Conservation (phyloP, 208 protist genomes). For the Tritrichomonas foetus region DNA sequence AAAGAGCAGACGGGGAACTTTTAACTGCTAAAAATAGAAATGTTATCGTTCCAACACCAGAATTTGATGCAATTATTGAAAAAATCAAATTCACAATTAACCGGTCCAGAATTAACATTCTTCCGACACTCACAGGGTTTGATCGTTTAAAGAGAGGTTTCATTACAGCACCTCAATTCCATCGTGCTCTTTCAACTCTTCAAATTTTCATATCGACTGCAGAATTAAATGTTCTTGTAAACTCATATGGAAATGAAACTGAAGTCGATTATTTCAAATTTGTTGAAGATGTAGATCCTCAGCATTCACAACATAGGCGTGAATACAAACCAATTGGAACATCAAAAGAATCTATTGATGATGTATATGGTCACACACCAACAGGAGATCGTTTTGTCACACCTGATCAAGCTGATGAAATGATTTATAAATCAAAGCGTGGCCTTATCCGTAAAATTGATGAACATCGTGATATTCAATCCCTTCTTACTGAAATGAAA, state of each 20-base stretch:
- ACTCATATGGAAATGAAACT: not conserved
- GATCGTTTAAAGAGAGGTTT: not conserved
- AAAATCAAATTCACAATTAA: not conserved
- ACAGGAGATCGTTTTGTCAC: constrained; percentile 3
- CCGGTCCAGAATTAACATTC: not conserved
- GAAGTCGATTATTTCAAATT: not conserved
- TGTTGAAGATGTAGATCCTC: constrained; percentile 17
- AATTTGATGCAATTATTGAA: not conserved
- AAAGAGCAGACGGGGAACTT: not conserved
- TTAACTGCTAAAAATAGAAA: not conserved
- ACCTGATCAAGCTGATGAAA: not conserved
- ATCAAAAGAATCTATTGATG: not conserved
- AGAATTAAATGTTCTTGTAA: not conserved
- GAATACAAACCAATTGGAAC: not conserved
- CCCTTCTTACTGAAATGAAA: not conserved
- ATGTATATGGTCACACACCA: not conserved
- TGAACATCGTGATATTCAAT: not conserved
- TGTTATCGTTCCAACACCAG: not conserved
- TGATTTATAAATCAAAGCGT: not conserved
- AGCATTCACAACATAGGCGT: not conserved
- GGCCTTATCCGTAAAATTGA: not conserved
- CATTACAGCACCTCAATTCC: not conserved
- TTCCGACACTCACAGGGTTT: not conserved
- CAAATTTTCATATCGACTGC: not conserved
- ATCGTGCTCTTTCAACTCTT: constrained; percentile 27